Conservation (phyloP, 345 rosid genomes). For the Pugionium cornutum region DNA sequence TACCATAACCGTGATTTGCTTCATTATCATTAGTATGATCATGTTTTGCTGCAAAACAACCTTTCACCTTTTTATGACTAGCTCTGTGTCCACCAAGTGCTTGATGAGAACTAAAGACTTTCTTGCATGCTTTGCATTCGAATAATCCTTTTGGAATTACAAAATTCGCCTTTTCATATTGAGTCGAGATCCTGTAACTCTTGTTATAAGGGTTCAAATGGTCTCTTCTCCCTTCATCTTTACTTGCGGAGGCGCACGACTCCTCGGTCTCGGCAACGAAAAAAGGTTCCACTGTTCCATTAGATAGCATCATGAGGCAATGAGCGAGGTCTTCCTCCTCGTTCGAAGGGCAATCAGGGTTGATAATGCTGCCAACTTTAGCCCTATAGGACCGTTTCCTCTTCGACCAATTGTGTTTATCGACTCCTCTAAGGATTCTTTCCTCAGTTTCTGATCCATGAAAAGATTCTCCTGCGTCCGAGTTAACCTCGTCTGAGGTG, state of each 20-base stretch:
- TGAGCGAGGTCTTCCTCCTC: slow-evolving; percentile 93
- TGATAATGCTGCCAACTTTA: slow-evolving; percentile 43
- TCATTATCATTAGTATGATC: slow-evolving; percentile 37
- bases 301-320: slow-evolving; percentile 82
- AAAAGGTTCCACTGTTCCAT: slow-evolving; percentile 56
- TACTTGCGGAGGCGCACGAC: slow-evolving; percentile 69
- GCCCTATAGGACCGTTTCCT: slow-evolving; percentile 66
- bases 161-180: slow-evolving; percentile 49
- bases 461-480: slow-evolving; percentile 27
- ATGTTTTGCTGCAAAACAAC: slow-evolving; percentile 76
- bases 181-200: slow-evolving; percentile 10
- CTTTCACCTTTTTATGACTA: slow-evolving; percentile 92
- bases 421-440: slow-evolving; percentile 34
- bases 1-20: slow-evolving; percentile 29
- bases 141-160: slow-evolving; percentile 52
- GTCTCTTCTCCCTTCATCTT: slow-evolving; percentile 51
- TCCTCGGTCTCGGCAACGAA: slow-evolving; percentile 53
- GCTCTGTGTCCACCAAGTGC: slow-evolving; percentile 95
- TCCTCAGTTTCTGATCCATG: slow-evolving; percentile 47
- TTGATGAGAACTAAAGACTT: slow-evolving; percentile 89
- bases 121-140: slow-evolving; percentile 91
- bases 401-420: slow-evolving; percentile 54
- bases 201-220: slow-evolving; percentile 25
- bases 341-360: slow-evolving; percentile 49
- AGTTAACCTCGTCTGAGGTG: slow-evolving; percentile 41